phyloP scores from a whole-genome alignment of 2,329 filamentous ascomycete species.

The Dryadomyces sulphureus region DNA sequence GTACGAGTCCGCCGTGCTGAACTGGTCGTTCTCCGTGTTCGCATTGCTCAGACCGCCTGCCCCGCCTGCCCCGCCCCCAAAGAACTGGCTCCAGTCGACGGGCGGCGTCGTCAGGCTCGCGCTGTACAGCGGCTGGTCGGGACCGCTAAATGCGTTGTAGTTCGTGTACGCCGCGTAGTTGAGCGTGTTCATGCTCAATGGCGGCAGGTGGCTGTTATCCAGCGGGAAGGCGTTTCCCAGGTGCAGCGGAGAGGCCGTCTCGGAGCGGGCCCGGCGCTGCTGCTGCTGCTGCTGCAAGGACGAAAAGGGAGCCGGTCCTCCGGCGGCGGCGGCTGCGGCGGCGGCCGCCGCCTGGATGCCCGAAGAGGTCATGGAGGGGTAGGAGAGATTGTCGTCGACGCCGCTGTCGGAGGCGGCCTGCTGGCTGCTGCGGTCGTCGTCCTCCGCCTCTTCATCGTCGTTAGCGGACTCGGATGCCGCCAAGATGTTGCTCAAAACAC shows the following conservation, averaged over 20 bases:
- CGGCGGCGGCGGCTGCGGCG: conserved; percentile 17
- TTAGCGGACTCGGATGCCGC: conserved; percentile 22
- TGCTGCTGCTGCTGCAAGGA: conserved; percentile 15
- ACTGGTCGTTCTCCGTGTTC: conserved; percentile 24
- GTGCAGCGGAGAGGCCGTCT: conserved; percentile 44
- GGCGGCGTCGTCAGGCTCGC: conserved; percentile 43
- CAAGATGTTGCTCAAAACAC: conserved; percentile 24
- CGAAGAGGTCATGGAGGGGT: conserved; percentile 14
- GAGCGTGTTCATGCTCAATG: conserved; percentile 43
- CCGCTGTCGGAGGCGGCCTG: conserved; percentile 8
- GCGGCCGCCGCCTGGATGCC: conserved; percentile 14
- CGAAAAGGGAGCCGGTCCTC: not conserved
- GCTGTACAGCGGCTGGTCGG: conserved; percentile 41
- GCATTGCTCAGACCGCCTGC: conserved; percentile 32
- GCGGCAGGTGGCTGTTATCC: conserved; percentile 32
- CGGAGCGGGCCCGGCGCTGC: conserved; percentile 43
- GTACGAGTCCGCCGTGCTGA: conserved; percentile 35
- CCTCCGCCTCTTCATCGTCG: conserved; percentile 19
- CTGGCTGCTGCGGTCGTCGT: conserved; percentile 13
- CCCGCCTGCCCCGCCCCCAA: conserved; percentile 26
- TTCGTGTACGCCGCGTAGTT: conserved; percentile 33
- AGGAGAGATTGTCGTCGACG: conserved; percentile 5
- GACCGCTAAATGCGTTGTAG: conserved; percentile 33
- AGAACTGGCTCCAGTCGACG: conserved; percentile 38
- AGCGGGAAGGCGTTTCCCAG: conserved; percentile 21